Evolutionary conservation across 163 green algal genomes (phyloP).

Genomic region (Scenedesmus sp.): DNA sequence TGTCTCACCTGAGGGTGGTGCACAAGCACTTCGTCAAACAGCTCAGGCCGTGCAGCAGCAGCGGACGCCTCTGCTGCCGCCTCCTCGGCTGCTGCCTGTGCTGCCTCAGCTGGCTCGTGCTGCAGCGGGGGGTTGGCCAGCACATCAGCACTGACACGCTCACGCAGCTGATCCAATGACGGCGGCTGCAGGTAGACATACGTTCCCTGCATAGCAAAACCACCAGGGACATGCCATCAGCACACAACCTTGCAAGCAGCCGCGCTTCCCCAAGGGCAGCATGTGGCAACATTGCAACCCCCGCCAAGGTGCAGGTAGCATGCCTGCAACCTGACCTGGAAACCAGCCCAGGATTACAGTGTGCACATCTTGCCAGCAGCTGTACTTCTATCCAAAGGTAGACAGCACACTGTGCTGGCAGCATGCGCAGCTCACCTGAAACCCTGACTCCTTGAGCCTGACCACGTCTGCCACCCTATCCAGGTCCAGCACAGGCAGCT

Average conservation of each 20-base stretch:
- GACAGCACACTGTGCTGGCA: not conserved
- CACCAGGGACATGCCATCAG: not conserved
- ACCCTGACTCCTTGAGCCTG: constrained; percentile 55
- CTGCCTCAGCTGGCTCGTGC: constrained; percentile 73
- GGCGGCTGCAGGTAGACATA: constrained; percentile 43
- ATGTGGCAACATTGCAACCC: too few species aligned
- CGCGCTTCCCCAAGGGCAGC: too few species aligned
- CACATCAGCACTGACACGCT: constrained; percentile 36
- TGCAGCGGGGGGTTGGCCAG: constrained; percentile 67
- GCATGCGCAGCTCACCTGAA: constrained; percentile 3
- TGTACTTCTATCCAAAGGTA: not conserved
- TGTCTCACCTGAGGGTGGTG: constrained; percentile 31
- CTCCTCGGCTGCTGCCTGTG: constrained; percentile 17
- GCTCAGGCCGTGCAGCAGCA: not conserved
- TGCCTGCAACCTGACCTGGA: too few species aligned
- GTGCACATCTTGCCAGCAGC: not conserved
- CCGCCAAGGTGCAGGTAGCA: too few species aligned
- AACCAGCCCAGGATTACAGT: not conserved
- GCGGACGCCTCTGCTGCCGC: constrained; percentile 29
- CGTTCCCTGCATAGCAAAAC: constrained; percentile 14
- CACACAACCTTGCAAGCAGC: not conserved
- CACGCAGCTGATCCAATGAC: constrained; percentile 35
- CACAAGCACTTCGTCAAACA: constrained; percentile 27
- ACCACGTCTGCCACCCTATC: constrained; percentile 66
- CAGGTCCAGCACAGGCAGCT: constrained; percentile 70